Evolutionary conservation across 352 stramenopile species (phyloP).

Genomic region (Phytophthora pluvialis): DNA sequence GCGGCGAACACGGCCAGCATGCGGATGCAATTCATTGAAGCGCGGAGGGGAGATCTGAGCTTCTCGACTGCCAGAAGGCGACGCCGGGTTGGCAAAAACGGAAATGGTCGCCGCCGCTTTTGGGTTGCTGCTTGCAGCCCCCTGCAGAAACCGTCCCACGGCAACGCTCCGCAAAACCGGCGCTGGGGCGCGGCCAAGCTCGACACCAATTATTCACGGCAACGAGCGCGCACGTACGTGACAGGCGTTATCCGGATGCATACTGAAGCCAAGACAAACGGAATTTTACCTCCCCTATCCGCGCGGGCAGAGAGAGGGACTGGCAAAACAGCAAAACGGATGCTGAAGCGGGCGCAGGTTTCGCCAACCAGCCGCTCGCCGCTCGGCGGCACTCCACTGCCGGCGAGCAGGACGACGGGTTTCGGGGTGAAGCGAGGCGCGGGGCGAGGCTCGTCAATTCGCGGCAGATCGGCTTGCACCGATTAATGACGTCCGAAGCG

Average conservation of each 20-base stretch:
- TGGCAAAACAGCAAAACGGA: constrained; percentile 31
- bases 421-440: constrained; percentile 9
- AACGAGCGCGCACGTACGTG: constrained; percentile 13
- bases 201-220: constrained; percentile 6
- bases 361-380: background rate
- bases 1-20: constrained; percentile 43
- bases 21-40: constrained; percentile 52
- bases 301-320: constrained; percentile 5
- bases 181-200: constrained; percentile 4
- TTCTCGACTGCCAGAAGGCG: constrained; percentile 18
- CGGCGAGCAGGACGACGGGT: constrained; percentile 2
- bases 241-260: constrained; percentile 7
- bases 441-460: constrained; percentile 3
- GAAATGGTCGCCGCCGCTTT: constrained; percentile 31
- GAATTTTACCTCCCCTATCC: constrained; percentile 34
- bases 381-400: background rate
- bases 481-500: constrained; percentile 12
- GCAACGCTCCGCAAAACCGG: constrained; percentile 29
- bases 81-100: constrained; percentile 25
- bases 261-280: constrained; percentile 26
- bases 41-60: background rate
- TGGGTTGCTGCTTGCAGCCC: constrained; percentile 16
- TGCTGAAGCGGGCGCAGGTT: background rate
- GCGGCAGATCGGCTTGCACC: constrained; percentile 7
- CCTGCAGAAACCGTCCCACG: constrained; percentile 8